Evolutionary conservation across 768 basidiomycete genomes (phyloP).

Genomic region (Trichaptum fuscoviolaceum): DNA sequence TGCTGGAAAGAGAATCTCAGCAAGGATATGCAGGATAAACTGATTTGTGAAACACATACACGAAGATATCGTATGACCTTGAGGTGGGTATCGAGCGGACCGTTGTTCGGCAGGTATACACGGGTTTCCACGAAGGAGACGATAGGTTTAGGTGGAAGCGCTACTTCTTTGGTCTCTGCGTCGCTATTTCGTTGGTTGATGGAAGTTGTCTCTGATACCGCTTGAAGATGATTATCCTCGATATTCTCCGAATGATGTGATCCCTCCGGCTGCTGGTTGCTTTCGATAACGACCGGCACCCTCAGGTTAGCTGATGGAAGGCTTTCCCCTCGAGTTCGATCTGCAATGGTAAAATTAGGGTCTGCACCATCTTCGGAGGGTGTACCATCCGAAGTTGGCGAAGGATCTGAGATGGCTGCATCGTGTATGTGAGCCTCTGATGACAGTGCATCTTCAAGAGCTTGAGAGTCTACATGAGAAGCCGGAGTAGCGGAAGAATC

Average conservation of each 20-base stretch:
- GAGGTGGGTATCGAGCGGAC: neutral
- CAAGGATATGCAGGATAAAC: neutral
- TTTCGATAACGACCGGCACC: neutral
- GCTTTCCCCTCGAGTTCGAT: too few species aligned
- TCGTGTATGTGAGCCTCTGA: neutral
- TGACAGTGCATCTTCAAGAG: neutral
- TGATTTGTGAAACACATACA: neutral
- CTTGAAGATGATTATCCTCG: neutral
- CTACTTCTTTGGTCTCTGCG: neutral
- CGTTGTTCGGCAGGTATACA: neutral
- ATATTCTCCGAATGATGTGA: neutral
- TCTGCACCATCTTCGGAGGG: neutral
- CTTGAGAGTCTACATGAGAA: neutral
- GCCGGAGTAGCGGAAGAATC: neutral
- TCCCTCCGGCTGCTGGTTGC: neutral
- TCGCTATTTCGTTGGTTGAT: neutral
- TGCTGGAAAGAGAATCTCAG: neutral
- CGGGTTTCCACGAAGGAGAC: neutral
- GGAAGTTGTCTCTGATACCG: neutral
- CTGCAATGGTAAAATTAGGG: too few species aligned
- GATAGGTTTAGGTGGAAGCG: neutral
- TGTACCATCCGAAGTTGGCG: neutral
- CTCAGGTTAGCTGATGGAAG: too few species aligned
- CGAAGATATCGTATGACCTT: neutral
- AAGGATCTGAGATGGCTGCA: neutral